Conservation (phyloP, 2,329 filamentous ascomycete genomes). For the Tricladium varicosporioides region DNA sequence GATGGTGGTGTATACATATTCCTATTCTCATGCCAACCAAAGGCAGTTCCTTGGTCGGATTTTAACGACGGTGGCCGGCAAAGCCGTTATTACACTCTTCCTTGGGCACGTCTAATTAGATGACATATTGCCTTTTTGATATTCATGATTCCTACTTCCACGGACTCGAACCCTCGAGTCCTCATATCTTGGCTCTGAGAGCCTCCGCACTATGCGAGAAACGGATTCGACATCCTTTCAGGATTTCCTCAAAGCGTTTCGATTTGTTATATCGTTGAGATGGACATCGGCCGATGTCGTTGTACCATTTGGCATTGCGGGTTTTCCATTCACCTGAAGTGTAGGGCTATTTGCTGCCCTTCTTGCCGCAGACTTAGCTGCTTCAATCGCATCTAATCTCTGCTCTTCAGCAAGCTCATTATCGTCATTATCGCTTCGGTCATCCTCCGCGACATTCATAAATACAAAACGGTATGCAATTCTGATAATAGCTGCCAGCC, state of each 20-base stretch:
- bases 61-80: conserved; percentile 10
- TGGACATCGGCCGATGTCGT: conserved; percentile 15
- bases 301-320: conserved; percentile 15
- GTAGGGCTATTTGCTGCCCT: neutral
- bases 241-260: conserved; percentile 13
- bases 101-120: neutral
- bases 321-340: conserved; percentile 6
- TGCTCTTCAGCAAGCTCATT: conserved; percentile 17
- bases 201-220: neutral
- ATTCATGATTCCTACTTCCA: too few species aligned
- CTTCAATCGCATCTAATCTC: conserved; percentile 5
- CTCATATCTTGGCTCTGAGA: neutral
- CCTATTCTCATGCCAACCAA: conserved; percentile 4
- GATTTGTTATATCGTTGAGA: conserved; percentile 21
- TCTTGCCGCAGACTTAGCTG: neutral
- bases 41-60: conserved; percentile 1
- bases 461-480: conserved; percentile 71
- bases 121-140: neutral
- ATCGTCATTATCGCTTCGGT: conserved; percentile 70
- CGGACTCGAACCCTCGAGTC: neutral
- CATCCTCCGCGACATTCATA: conserved; percentile 62
- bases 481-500: conserved; percentile 74
- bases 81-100: neutral
- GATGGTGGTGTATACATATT: conserved; percentile 9
- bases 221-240: neutral